Conservation (phyloP, 2,329 filamentous ascomycete genomes). For the Curvularia verruculosa region DNA sequence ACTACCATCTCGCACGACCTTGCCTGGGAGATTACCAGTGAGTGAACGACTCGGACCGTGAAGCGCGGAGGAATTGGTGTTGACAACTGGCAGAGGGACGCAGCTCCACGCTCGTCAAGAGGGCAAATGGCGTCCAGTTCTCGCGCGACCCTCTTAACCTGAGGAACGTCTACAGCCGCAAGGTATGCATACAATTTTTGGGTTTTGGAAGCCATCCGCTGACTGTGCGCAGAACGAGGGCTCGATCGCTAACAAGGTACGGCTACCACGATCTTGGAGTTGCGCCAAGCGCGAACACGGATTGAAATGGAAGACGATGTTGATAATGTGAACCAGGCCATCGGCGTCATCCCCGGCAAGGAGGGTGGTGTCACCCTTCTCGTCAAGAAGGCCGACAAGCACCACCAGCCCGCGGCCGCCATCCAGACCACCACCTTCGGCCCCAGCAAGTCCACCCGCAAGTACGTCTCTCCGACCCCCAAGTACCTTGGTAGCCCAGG, state of each 20-base stretch:
- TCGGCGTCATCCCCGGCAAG: conserved; percentile 76
- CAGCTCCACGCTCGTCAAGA: conserved; percentile 93
- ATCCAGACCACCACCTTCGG: conserved; percentile 71
- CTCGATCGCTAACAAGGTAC: conserved; percentile 92
- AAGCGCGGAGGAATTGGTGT: conserved; percentile 13
- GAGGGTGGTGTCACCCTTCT: conserved; percentile 80
- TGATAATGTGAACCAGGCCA: conserved; percentile 63
- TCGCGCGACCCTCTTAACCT: conserved; percentile 95
- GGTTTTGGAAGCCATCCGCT: conserved; percentile 24
- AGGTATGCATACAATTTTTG: conserved; percentile 62
- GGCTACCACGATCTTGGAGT: conserved; percentile 8
- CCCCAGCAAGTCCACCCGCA: conserved; percentile 75
- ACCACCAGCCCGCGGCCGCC: conserved; percentile 74
- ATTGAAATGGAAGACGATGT: conserved; percentile 4
- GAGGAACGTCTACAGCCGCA: conserved; percentile 87
- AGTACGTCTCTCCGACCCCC: conserved; percentile 64
- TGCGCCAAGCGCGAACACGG: conserved; percentile 14
- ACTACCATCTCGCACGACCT: conserved; percentile 81
- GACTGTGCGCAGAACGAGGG: conserved; percentile 73
- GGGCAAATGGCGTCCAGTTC: conserved; percentile 84
- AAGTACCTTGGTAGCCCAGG: background rate
- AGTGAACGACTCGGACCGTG: conserved; percentile 53
- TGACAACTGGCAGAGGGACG: conserved; percentile 68
- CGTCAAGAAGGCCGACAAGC: conserved; percentile 80
- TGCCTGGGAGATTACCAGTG: conserved; percentile 94